Conservation (phyloP, 768 basidiomycete genomes). For the Agaricus sinodeliciosus region DNA sequence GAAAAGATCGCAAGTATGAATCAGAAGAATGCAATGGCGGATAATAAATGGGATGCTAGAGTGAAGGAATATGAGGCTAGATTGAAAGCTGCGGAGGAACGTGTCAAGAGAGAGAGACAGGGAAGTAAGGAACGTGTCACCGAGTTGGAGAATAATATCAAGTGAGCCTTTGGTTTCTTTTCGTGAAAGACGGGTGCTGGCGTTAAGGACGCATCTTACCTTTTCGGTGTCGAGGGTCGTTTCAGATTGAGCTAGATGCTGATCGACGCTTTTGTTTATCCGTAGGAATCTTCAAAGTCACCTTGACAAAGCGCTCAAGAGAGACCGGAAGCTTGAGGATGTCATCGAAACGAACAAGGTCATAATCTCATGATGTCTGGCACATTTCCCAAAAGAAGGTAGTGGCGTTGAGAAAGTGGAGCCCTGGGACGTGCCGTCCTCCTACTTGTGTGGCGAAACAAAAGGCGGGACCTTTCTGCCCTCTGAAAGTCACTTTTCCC, state of each 20-base stretch:
- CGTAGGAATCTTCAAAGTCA: conserved; percentile 70
- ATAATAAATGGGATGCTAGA: conserved; percentile 91
- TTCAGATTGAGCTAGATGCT: not conserved
- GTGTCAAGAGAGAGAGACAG: conserved; percentile 88
- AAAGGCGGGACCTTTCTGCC: too few species aligned
- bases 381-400: too few species aligned
- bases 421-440: too few species aligned
- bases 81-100: conserved; percentile 80
- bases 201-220: not conserved
- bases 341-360: conserved; percentile 37
- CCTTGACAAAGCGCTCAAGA: conserved; percentile 71
- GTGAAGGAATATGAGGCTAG: conserved; percentile 87
- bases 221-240: not conserved
- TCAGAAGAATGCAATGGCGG: conserved; percentile 63
- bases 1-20: conserved; percentile 75
- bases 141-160: conserved; percentile 67
- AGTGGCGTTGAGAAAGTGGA: too few species aligned
- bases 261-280: not conserved
- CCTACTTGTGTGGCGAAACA: too few species aligned
- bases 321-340: conserved; percentile 54
- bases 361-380: too few species aligned
- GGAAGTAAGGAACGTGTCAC: conserved; percentile 82
- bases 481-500: too few species aligned
- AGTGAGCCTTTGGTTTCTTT: conserved; percentile 30
- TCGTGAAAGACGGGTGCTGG: not conserved